Evolutionary conservation across 768 basidiomycete species (phyloP), one percentile per base, ranked within the genome.

Genomic region (Boletus speciosus): DNA sequence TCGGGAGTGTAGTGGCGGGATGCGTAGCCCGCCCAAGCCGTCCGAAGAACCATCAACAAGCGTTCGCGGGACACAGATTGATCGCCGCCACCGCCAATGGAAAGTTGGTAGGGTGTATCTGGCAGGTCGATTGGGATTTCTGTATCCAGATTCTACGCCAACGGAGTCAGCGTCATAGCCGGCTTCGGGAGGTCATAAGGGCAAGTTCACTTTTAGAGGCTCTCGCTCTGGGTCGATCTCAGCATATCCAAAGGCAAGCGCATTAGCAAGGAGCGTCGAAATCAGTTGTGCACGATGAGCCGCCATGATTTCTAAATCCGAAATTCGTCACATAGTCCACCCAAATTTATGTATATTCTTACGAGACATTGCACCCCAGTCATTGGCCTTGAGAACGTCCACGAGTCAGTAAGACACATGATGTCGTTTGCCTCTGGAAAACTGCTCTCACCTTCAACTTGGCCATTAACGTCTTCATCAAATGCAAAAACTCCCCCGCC

Each of bases 331-430:
- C 4, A 38, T 21, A 14, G 1, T 16, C 25, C 29, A 29, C 34
- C 29, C 2, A n/a, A 37, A 32, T n/a, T 32, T 0, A 6, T 1
- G 19, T 19, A 8, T 16, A 1, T 7, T 66, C 82, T 46, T 58
- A 85, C 84, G 82, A 44, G 83, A 83, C 47, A 85, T 70, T 0
- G 83, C 74, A 16, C 81, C 81, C 84, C 84, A 85, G 55, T 85
- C 84, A 35, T 83, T 83, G 2, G 80, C 76, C 83, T 84, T 52
- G 7, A 43, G 41, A 1, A 46, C 2, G 2, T 41, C 27, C 16
- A 12, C 10, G 7, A 37, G 27, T 51, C n/a, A 59, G 39, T 6
- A 38, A 15, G 27, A 6, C 3, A 47, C 12, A 12, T n/a, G 36
- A 34, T n/a, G 23, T 19, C 4, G 7, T 0, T 7, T 16, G 16